Evolutionary conservation across 129 eudicot species (phyloP).

Genomic region (Artemisia argyi): DNA sequence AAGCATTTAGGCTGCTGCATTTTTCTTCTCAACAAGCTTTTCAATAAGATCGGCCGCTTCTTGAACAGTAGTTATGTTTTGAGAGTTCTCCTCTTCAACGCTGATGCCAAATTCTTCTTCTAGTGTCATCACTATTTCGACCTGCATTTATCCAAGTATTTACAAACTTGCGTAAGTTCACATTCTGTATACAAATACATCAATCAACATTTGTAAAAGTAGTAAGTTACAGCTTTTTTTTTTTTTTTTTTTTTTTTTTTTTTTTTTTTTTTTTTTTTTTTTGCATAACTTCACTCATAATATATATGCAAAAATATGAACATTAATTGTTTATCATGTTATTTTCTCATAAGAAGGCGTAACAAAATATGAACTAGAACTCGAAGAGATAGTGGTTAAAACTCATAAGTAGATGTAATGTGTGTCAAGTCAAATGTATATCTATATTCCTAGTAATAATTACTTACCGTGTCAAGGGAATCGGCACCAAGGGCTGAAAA

Average conservation of each 20-base stretch:
- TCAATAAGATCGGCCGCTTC: conserved; percentile 80
- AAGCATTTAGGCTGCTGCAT: conserved; percentile 23
- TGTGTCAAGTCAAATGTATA: not conserved
- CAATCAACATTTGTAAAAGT: no score
- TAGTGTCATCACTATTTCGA: conserved; percentile 74
- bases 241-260: no score
- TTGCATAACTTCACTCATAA: no score
- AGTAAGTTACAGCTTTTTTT: no score
- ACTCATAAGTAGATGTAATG: not conserved
- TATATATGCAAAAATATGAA: no score
- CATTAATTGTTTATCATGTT: no score
- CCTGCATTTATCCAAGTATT: conserved; percentile 39
- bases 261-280: no score
- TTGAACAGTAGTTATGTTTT: conserved; percentile 67
- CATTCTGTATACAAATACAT: no score
- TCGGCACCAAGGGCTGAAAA: conserved; percentile 78
- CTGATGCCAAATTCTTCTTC: conserved; percentile 66
- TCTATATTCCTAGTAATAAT: not conserved
- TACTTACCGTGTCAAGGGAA: conserved; percentile 76
- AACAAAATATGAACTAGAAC: no score
- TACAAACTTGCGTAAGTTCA: not conserved
- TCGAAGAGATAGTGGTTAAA: no score
- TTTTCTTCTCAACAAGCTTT: conserved; percentile 56
- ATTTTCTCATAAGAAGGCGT: no score
- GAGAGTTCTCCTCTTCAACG: conserved; percentile 72